Evolutionary conservation across 1,139 yeast genomes (phyloP), one percentile per base, ranked within the genome.

Genomic region (Yamadazyma siamensis): DNA sequence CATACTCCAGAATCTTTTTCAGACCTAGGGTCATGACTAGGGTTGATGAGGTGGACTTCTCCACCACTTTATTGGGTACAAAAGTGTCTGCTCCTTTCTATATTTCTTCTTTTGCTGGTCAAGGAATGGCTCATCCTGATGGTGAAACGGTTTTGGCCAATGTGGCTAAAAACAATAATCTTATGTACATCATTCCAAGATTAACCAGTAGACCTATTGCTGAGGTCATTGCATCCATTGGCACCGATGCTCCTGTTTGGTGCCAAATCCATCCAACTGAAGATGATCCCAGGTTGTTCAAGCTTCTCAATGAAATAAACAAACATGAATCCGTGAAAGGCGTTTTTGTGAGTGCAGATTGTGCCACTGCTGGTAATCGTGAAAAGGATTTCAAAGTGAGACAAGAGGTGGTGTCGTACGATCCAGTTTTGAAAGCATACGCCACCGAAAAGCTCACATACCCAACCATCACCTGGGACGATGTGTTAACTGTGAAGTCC

Each of bases 1-100:
- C 94, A 2, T 87, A 72, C 59, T 89, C 81, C 46, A 69, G 94
- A 36, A 71, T 86, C 31, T 86, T 82, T 62, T 86, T 86, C 67
- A 76, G 80, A 38, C 95, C 96, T 16, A 68, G 71, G 34, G 65
- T 85, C 11, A 63, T 86, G 33, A 82, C 83, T 5, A 83, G 82
- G 46, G 88, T 77, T 12, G 49, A 56, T 16, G 39, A 56, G 6
- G 54, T 64, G 14, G 81, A 78, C 44, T 50, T 67, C 26, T 45
- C 70, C 3, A 31, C 39, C 5, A 56, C 62, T 5, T 59, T 79
- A 54, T 52, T 75, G 15, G 83, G 82, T 10, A 42, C 59, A 18
- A 50, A 61, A 26, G 63, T 75, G 1, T 59, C 63, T 20, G 71
- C 62, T 4, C 82, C 82, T 1, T 71, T 76, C 41, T 75, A 75